Conservation (phyloP, 768 basidiomycete genomes). For the Lentinula aciculospora region DNA sequence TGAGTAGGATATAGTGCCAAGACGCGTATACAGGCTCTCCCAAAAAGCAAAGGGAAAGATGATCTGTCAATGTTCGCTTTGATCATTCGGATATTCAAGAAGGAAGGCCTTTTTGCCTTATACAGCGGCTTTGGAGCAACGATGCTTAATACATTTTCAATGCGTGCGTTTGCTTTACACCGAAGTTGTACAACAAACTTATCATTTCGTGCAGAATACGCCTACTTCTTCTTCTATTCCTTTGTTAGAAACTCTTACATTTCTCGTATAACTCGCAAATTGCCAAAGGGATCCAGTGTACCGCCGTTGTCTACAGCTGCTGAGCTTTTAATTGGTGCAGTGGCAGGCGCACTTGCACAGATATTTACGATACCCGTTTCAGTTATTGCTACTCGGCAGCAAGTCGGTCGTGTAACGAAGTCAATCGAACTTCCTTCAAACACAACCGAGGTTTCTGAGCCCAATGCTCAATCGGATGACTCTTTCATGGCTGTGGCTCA, state of each 20-base stretch:
- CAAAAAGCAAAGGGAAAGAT: slow-evolving; percentile 49
- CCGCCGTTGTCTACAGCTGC: slow-evolving; percentile 66
- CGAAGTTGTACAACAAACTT: not conserved
- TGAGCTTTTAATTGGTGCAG: slow-evolving; percentile 84
- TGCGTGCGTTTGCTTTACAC: slow-evolving; percentile 59
- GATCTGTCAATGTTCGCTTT: slow-evolving; percentile 58
- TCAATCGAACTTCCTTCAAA: not conserved
- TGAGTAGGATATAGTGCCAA: slow-evolving; percentile 58
- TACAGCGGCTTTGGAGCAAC: slow-evolving; percentile 94
- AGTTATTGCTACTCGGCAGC: slow-evolving; percentile 96
- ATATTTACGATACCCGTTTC: slow-evolving; percentile 98
- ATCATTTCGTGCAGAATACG: slow-evolving; percentile 66
- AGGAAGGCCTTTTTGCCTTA: slow-evolving; percentile 77
- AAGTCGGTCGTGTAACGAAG: slow-evolving; percentile 54
- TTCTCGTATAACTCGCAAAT: slow-evolving; percentile 55
- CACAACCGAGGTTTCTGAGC: slow-evolving; percentile 1
- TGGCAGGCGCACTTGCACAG: slow-evolving; percentile 92
- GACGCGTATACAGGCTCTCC: slow-evolving; percentile 87
- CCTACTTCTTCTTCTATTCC: slow-evolving; percentile 99
- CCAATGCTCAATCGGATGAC: slow-evolving; percentile 38
- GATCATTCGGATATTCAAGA: slow-evolving; percentile 63
- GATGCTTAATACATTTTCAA: slow-evolving; percentile 97
- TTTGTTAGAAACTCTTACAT: slow-evolving; percentile 82
- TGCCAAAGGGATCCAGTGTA: slow-evolving; percentile 54
- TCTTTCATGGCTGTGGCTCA: slow-evolving; percentile 75